Conservation (phyloP, 2,329 filamentous ascomycete species). For the Ophiostoma novo-ulmi region DNA sequence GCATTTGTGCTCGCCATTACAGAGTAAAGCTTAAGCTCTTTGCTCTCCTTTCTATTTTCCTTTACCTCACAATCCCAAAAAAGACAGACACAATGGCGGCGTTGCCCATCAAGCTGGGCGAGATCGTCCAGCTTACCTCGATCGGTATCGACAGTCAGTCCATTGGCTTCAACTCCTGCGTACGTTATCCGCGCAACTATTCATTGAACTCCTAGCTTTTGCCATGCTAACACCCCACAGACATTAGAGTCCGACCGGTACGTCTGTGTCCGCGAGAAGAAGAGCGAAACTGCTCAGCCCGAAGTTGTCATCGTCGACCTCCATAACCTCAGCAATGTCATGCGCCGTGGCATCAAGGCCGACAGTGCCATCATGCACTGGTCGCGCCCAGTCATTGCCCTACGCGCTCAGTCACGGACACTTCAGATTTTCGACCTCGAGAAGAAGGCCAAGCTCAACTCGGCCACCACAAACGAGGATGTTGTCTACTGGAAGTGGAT, state of each 20-base stretch:
- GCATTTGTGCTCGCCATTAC: slow-evolving; percentile 16
- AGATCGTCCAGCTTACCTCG: slow-evolving; percentile 40
- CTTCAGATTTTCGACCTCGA: slow-evolving; percentile 96
- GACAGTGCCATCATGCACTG: slow-evolving; percentile 99
- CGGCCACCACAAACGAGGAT: slow-evolving; percentile 92
- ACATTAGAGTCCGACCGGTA: slow-evolving; percentile 97
- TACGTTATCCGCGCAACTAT: slow-evolving; percentile 43
- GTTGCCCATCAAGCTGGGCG: slow-evolving; percentile 40
- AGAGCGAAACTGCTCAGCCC: slow-evolving; percentile 73
- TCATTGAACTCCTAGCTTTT: not conserved
- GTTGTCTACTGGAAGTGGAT: slow-evolving; percentile 99
- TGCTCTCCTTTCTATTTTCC: slow-evolving; percentile 9
- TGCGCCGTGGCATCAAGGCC: slow-evolving; percentile 91
- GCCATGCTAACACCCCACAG: slow-evolving; percentile 42
- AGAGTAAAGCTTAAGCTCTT: slow-evolving; percentile 6
- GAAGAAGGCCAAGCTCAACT: slow-evolving; percentile 93
- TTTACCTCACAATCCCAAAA: slow-evolving; percentile 6
- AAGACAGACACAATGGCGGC: slow-evolving; percentile 34
- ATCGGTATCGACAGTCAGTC: slow-evolving; percentile 37
- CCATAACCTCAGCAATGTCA: slow-evolving; percentile 95
- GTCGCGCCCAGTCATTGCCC: slow-evolving; percentile 89
- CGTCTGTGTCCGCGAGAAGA: slow-evolving; percentile 94
- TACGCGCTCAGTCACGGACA: slow-evolving; percentile 90
- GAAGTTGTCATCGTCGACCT: slow-evolving; percentile 97
- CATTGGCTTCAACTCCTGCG: slow-evolving; percentile 84